These are phyloP conservation scores for Keithomyces neogunnii DNA, from an alignment of 2,329 filamentous ascomycete genomes.

Conservation along the genomic window DNA sequence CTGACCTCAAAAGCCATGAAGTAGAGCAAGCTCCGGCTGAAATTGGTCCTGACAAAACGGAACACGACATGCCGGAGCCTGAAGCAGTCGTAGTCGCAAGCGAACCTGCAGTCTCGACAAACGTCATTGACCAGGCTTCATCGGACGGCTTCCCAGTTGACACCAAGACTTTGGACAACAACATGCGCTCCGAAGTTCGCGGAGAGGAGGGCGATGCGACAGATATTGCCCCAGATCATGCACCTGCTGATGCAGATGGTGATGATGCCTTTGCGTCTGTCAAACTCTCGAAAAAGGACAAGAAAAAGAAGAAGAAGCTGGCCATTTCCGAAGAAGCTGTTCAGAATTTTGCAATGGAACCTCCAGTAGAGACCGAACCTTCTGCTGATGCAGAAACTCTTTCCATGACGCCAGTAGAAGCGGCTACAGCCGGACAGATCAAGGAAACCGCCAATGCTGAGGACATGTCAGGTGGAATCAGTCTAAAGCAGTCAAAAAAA, in stretches of 20 bases:
- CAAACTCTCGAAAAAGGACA: slow-evolving; percentile 26
- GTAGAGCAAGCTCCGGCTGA: not conserved
- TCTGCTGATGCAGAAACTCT: slow-evolving; percentile 6
- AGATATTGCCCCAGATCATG: too few species aligned
- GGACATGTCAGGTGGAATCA: slow-evolving; percentile 21
- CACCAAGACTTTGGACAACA: too few species aligned
- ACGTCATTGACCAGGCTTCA: too few species aligned
- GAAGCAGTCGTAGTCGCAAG: not conserved
- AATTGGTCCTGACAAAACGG: not conserved
- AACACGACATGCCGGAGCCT: not conserved
- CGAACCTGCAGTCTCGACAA: too few species aligned
- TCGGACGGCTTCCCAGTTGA: too few species aligned
- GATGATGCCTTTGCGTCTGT: slow-evolving; percentile 4
- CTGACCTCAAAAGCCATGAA: not conserved
- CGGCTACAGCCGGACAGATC: not conserved
- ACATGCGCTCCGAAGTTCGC: too few species aligned
- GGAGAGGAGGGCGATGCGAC: too few species aligned
- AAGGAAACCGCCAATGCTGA: slow-evolving; percentile 16
- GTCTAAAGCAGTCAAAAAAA: slow-evolving; percentile 20
- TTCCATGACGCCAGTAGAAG: not conserved
- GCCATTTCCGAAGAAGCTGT: slow-evolving; percentile 10
- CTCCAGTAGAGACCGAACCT: not conserved
- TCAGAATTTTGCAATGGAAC: slow-evolving; percentile 5
- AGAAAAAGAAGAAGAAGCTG: slow-evolving; percentile 25
- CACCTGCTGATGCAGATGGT: not conserved